Conservation (phyloP, 805 yeast species). For the Saccharomyces paradoxus region DNA sequence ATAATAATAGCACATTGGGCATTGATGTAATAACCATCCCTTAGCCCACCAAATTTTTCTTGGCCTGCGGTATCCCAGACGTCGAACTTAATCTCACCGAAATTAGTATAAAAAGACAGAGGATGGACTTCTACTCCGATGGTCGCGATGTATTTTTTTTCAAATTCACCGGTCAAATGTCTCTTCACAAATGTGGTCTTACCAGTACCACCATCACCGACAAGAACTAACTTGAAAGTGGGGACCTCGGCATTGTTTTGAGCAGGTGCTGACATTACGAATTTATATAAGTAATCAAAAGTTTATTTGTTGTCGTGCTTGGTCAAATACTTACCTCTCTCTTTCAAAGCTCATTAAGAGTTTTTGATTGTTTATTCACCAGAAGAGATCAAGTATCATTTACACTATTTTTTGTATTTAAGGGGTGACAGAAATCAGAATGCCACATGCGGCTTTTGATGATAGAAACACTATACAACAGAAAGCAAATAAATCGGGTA, state of each 20-base stretch:
- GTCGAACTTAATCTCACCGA: constrained; percentile 93
- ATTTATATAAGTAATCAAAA: neutral
- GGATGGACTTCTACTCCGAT: constrained; percentile 98
- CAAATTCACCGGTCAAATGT: constrained; percentile 96
- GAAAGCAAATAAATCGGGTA: neutral
- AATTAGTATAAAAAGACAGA: constrained; percentile 91
- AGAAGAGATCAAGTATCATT: neutral
- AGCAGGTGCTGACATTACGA: constrained; percentile 42
- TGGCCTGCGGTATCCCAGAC: constrained; percentile 99
- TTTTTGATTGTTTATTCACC: neutral
- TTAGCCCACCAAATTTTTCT: constrained; percentile 96
- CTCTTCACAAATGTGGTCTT: constrained; percentile 98
- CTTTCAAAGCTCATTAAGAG: neutral
- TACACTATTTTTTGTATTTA: neutral
- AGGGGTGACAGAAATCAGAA: neutral
- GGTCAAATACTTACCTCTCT: neutral
- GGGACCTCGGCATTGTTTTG: constrained; percentile 52
- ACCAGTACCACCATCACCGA: constrained; percentile 99
- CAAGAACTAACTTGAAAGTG: constrained; percentile 91
- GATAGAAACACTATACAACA: neutral
- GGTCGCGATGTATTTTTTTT: constrained; percentile 94
- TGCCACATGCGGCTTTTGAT: neutral
- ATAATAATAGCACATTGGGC: constrained; percentile 99
- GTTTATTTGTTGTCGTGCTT: neutral
- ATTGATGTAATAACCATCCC: constrained; percentile 97